Base-by-base conservation (phyloP, 78 protist genomes). In the Dictyostelium brefeldianum region DNA sequence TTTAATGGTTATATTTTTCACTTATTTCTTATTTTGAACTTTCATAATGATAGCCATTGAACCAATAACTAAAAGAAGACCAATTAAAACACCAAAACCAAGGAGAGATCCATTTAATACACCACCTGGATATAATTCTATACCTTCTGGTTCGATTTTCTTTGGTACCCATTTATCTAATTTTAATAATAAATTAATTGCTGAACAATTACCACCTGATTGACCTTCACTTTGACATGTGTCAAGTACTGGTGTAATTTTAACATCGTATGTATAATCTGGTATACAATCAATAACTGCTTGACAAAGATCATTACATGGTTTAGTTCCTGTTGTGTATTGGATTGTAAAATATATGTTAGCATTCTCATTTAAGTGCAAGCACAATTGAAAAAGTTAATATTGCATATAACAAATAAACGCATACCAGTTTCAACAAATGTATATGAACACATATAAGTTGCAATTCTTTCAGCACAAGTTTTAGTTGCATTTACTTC, bases 1-100 rank as follows among this genome's bases (percentile, higher is more conserved):
- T n/a, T n/a, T n/a, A n/a, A n/a, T 36, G 43, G 2, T 36, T 36
- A 36, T 36, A 36, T 36, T 36, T 36, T 36, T 36, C 43, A n/a
- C n/a, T 71, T 71, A 43, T 41, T 71, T 71, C 20, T 78, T 36
- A 27, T 62, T 74, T 77, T 87, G 93, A 46, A 59, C 47, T 78
- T 65, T 56, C 93, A 87, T 87, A 5, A 87, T 87, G 43, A 87
- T 25, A 64, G 80, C 93, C 5, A 87, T 18, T 22, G 75, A 17
- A 29, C 27, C 56, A 36, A 87, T 78, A 2, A 87, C 20, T 4
- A 74, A 56, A 5, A 87, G 41, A 17, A 87, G 73, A 5, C 78
- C 75, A 29, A 77, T 41, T 57, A 87, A 50, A n/a, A 87, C 41
- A 64, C 84, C 93, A 62, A 87, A 87, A 50, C 93, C 93, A 6